Evolutionary conservation across 2,329 filamentous ascomycete genomes (phyloP).

Genomic region (Phialophora macrospora): DNA sequence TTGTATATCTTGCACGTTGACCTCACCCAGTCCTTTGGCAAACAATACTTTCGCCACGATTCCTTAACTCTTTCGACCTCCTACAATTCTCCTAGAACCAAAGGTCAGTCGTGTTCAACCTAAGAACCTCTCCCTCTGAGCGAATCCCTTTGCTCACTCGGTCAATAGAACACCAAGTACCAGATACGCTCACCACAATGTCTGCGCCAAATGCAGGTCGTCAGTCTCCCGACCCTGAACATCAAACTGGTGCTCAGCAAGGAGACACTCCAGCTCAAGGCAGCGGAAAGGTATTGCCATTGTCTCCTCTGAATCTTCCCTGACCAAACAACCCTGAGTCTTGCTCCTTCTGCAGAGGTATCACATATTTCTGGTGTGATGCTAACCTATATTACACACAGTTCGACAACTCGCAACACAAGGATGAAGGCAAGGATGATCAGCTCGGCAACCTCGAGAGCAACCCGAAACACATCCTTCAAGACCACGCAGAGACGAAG

Average conservation of each 20-base stretch:
- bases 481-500: constrained; percentile 44
- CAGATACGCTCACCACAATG: constrained; percentile 55
- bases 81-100: neutral
- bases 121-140: neutral
- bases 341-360: neutral
- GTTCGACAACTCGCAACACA: constrained; percentile 41
- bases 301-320: neutral
- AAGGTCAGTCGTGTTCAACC: neutral
- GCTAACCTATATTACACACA: constrained; percentile 18
- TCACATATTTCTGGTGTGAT: constrained; percentile 3
- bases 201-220: constrained; percentile 68
- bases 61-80: neutral
- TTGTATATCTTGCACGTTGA: neutral
- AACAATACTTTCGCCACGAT: neutral
- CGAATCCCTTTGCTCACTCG: constrained; percentile 1
- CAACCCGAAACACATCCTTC: constrained; percentile 51
- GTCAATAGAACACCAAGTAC: neutral
- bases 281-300: constrained; percentile 40
- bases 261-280: constrained; percentile 61
- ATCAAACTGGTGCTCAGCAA: constrained; percentile 68
- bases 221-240: constrained; percentile 76
- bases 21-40: neutral
- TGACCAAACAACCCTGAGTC: neutral
- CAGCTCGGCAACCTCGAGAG: constrained; percentile 43
- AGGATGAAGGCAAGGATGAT: constrained; percentile 38